Conservation (phyloP, 805 yeast genomes). For the Maudiozyma serrabonitensis region DNA sequence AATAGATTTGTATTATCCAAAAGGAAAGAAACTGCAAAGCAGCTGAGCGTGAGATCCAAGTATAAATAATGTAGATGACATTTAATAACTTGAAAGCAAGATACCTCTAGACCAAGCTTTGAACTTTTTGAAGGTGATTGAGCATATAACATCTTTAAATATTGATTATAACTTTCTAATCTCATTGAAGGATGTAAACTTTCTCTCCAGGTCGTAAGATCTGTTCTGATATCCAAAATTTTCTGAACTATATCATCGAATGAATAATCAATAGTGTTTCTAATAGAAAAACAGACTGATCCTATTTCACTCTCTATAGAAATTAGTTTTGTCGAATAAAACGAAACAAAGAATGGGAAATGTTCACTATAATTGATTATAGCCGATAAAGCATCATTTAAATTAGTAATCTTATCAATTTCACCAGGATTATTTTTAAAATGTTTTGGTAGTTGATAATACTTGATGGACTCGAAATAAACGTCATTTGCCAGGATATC, state of each 20-base stretch:
- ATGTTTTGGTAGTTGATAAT: conserved; percentile 5
- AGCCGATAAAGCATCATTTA: conserved; percentile 12
- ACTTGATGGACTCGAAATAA: conserved; percentile 14
- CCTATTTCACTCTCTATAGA: conserved; percentile 12
- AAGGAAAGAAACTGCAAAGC: conserved; percentile 16
- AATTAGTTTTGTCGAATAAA: conserved; percentile 12
- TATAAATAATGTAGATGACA: conserved; percentile 18
- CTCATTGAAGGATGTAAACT: conserved; percentile 17
- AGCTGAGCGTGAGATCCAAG: conserved; percentile 11
- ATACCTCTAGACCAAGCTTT: conserved; percentile 12
- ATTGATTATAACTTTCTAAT: conserved; percentile 15
- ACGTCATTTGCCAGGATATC: conserved; percentile 16
- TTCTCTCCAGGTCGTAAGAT: conserved; percentile 16
- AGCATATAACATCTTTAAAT: conserved; percentile 13
- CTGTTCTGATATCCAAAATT: conserved; percentile 10
- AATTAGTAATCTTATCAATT: conserved; percentile 6
- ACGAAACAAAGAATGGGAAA: conserved; percentile 16
- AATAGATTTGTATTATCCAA: conserved; percentile 14
- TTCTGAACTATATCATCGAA: conserved; percentile 19
- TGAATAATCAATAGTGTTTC: conserved; percentile 9
- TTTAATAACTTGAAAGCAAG: conserved; percentile 15
- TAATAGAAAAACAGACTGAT: conserved; percentile 14
- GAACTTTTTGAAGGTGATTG: conserved; percentile 13
- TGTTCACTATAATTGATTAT: conserved; percentile 13
- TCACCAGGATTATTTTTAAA: conserved; percentile 6